phyloP scores from a whole-genome alignment of 257 asterid species.

The Primulina tabacum region DNA sequence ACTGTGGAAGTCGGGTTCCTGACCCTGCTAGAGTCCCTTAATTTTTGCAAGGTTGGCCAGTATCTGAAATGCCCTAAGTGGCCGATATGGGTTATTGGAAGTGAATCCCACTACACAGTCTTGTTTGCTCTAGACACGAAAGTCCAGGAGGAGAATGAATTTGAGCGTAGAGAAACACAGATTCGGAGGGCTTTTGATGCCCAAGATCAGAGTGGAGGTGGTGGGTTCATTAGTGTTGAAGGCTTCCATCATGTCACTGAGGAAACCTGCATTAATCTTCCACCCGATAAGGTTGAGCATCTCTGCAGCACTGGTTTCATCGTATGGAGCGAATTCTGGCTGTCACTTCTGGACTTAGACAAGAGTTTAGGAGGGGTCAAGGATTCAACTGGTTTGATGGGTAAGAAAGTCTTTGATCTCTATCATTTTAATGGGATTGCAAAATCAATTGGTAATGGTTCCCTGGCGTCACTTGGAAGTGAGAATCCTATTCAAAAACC shows the following conservation, averaged over 20 bases:
- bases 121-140: constrained; percentile 76
- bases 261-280: constrained; percentile 59
- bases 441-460: constrained; percentile 59
- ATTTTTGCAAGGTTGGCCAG: constrained; percentile 90
- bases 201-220: constrained; percentile 98
- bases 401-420: constrained; percentile 79
- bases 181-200: constrained; percentile 88
- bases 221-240: constrained; percentile 93
- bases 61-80: constrained; percentile 80
- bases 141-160: constrained; percentile 90
- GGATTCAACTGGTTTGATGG: constrained; percentile 80
- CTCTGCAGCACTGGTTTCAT: constrained; percentile 72
- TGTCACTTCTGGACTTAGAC: constrained; percentile 73
- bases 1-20: constrained; percentile 92
- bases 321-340: constrained; percentile 98
- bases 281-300: constrained; percentile 62
- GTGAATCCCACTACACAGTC: constrained; percentile 95
- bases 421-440: constrained; percentile 97
- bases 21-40: constrained; percentile 85
- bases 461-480: constrained; percentile 40
- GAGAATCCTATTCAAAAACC: constrained; percentile 73
- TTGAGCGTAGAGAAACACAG: constrained; percentile 68
- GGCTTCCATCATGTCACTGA: constrained; percentile 75
- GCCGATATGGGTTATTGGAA: constrained; percentile 99
- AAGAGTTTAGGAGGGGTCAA: constrained; percentile 77